These are phyloP conservation scores for Globisporangium polare DNA, from an alignment of 352 stramenopile species.

Conservation along the genomic window DNA sequence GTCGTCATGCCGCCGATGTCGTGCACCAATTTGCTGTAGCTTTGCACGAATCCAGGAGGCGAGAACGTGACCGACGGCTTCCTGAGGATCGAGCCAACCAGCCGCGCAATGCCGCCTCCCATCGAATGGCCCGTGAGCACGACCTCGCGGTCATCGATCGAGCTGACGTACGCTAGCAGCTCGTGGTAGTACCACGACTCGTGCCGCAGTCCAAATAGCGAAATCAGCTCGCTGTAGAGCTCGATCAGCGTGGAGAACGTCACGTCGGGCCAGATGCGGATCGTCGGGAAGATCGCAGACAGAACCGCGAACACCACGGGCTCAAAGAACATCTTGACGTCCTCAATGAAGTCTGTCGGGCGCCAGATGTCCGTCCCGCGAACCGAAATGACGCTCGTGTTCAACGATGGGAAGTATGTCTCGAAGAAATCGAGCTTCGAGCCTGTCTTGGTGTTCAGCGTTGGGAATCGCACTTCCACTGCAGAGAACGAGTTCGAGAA, in stretches of 20 bases:
- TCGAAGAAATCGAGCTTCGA: slow-evolving; percentile 87
- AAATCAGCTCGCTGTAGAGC: slow-evolving; percentile 83
- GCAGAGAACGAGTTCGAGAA: slow-evolving; percentile 42
- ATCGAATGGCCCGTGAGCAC: slow-evolving; percentile 88
- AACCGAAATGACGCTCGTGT: slow-evolving; percentile 85
- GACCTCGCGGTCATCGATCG: slow-evolving; percentile 75
- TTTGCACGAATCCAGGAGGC: slow-evolving; percentile 80
- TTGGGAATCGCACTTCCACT: slow-evolving; percentile 56
- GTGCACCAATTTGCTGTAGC: slow-evolving; percentile 87
- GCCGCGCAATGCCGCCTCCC: slow-evolving; percentile 78
- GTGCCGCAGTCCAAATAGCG: slow-evolving; percentile 85
- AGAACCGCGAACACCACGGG: slow-evolving; percentile 88
- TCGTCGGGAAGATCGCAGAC: slow-evolving; percentile 87
- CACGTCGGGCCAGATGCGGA: slow-evolving; percentile 89
- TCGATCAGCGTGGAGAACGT: slow-evolving; percentile 86
- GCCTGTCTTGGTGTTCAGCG: slow-evolving; percentile 74
- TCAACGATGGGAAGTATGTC: slow-evolving; percentile 66
- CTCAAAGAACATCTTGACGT: slow-evolving; percentile 91
- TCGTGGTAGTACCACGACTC: slow-evolving; percentile 88
- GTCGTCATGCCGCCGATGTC: slow-evolving; percentile 68
- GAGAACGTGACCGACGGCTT: slow-evolving; percentile 85
- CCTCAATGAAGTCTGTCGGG: slow-evolving; percentile 89
- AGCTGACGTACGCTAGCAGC: slow-evolving; percentile 76
- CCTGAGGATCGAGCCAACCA: slow-evolving; percentile 77
- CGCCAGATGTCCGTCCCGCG: slow-evolving; percentile 87